Percentiles rank a stretch among this genome's conserved stretches.
phyloP scores from a whole-genome alignment of 768 basidiomycete genomes.

The Serendipita vermifera region DNA sequence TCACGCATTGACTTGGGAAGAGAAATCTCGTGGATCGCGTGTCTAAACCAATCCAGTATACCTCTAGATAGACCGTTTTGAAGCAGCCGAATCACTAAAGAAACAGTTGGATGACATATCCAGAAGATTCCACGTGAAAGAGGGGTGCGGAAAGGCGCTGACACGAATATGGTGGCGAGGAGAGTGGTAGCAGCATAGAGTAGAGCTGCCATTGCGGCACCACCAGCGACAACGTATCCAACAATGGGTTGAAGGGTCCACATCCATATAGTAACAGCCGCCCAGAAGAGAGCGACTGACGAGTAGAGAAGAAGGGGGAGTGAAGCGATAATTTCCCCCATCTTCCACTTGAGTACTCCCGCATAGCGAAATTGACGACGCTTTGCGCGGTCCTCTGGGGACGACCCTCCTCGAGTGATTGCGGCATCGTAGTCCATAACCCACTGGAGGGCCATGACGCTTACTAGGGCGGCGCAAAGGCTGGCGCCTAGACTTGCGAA shows the following conservation, averaged over 20 bases:
- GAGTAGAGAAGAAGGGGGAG: constrained; percentile 13
- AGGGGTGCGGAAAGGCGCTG: constrained; percentile 15
- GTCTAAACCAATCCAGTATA: too few relatives aligned
- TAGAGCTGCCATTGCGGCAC: neutral
- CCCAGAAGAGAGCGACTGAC: constrained; percentile 14
- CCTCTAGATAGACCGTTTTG: too few relatives aligned
- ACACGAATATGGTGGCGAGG: constrained; percentile 9
- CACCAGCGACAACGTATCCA: constrained; percentile 10
- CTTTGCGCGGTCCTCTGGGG: neutral
- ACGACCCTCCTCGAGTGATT: neutral
- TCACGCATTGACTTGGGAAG: too few relatives aligned
- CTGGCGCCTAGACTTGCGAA: neutral
- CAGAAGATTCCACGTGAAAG: too few relatives aligned
- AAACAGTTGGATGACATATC: too few relatives aligned
- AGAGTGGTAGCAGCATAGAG: constrained; percentile 11
- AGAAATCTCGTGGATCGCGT: too few relatives aligned
- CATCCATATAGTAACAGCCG: constrained; percentile 14
- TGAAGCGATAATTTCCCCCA: neutral
- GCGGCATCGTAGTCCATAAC: neutral
- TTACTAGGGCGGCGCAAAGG: neutral
- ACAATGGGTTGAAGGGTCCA: constrained; percentile 12
- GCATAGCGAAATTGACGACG: neutral
- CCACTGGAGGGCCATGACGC: neutral
- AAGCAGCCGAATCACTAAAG: too few relatives aligned
- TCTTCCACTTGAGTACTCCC: neutral